A percentile compares a stretch with the other conserved stretches of the same genome.
phyloP scores from a whole-genome alignment of 805 yeast species.

The Metschnikowia dekortorum region DNA sequence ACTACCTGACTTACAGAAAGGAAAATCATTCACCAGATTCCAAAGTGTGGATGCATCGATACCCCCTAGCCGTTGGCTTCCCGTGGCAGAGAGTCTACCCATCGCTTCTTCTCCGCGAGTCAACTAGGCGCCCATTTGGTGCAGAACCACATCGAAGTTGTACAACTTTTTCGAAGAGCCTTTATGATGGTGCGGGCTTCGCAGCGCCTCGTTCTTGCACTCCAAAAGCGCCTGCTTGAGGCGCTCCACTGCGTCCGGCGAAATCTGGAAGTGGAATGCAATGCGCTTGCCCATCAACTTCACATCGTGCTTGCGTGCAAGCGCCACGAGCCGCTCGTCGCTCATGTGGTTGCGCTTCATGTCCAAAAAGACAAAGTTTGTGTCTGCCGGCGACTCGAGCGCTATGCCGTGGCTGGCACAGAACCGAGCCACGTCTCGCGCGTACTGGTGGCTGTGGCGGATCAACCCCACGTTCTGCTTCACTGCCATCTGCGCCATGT shows the following conservation, averaged over 20 bases:
- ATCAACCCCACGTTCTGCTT: conserved; percentile 65
- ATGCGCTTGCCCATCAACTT: conserved; percentile 69
- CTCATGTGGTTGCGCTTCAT: conserved; percentile 49
- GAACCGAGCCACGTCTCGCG: conserved; percentile 50
- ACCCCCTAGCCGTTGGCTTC: too few species aligned
- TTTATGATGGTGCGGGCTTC: conserved; percentile 37
- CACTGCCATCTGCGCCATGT: conserved; percentile 77
- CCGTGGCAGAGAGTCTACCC: too few species aligned
- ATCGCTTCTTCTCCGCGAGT: too few species aligned
- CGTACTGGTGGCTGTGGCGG: conserved; percentile 45
- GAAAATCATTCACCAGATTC: too few species aligned
- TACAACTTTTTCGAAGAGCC: conserved; percentile 6
- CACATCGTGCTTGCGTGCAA: conserved; percentile 57
- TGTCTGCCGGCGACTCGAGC: conserved; percentile 71
- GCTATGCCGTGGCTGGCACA: conserved; percentile 51
- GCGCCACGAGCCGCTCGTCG: conserved; percentile 47
- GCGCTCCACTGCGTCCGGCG: conserved; percentile 27
- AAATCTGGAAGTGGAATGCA: conserved; percentile 64
- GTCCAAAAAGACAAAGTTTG: conserved; percentile 81
- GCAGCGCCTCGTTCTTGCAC: conserved; percentile 49
- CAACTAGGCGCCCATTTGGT: too few species aligned
- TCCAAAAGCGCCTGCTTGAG: conserved; percentile 53
- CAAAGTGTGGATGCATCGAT: too few species aligned
- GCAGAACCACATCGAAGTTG: conserved; percentile 5
- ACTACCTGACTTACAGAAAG: too few species aligned